Percentiles rank a stretch among this genome's conserved stretches.
Conservation (phyloP, 1,284 basidiomycete genomes). For the Vanrija sp. region DNA sequence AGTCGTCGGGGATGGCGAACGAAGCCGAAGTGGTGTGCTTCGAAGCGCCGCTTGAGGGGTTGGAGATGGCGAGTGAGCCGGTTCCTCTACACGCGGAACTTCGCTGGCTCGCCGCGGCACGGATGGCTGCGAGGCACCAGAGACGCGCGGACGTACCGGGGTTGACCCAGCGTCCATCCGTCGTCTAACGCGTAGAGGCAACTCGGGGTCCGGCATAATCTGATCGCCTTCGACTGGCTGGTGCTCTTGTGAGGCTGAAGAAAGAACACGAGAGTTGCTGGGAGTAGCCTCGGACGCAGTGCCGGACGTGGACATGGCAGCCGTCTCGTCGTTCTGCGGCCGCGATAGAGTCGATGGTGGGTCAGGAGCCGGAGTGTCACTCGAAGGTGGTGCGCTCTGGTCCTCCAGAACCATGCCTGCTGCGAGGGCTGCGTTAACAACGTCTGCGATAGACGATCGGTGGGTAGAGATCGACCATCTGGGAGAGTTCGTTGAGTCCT, state of each 20-base stretch:
- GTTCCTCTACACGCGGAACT: no score
- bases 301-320: background rate
- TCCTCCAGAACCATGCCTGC: slow-evolving; percentile 8
- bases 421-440: slow-evolving; percentile 5
- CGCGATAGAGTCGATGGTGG: background rate
- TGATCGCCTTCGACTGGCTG: background rate
- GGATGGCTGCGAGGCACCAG: background rate
- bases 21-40: no score
- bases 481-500: background rate
- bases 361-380: background rate
- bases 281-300: background rate
- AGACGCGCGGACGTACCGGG: slow-evolving; percentile 4
- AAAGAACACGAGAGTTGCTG: background rate
- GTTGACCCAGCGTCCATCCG: slow-evolving; percentile 2
- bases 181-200: background rate
- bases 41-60: no score
- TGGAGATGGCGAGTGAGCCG: no score
- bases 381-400: background rate
- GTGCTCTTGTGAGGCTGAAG: background rate
- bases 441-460: background rate
- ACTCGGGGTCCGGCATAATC: background rate
- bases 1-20: no score
- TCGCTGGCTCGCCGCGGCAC: background rate
- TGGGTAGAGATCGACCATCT: background rate
- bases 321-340: background rate